Evolutionary conservation across 768 basidiomycete species (phyloP), one percentile per base, ranked within the genome.

Genomic region (Mycena belliarum): DNA sequence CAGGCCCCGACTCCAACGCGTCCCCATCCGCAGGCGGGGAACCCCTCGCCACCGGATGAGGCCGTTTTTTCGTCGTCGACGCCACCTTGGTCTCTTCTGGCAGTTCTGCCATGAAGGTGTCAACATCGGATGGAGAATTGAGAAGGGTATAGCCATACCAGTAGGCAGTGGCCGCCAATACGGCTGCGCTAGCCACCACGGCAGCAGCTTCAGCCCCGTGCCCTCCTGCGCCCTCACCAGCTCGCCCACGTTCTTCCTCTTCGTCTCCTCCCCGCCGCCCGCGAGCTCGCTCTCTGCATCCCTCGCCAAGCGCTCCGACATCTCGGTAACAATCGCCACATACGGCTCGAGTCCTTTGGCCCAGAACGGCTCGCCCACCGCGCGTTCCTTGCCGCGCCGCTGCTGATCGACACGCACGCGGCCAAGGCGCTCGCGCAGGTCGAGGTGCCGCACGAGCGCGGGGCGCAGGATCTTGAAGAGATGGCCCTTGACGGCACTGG

Each of bases 401-500:
- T 64, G 66, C 3, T 64, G 61, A 28, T 68, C 60, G 4, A 70
- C 66, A 54, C 66, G 70, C 29, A 84, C 72, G 45, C 72, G 76
- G 7, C 91, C 91, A 20, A 98, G 73, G 66, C 75, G 75, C 55
- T 91, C 86, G 40, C 96, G 77, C 57, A 97, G 70, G 67, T 95
- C 93, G 2, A 72, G 77, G 63, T 92, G 85, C 48, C 76, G 69
- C 21, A 66, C 73, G 29, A 98, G 75, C 0, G 86, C 89, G 0
- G 93, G 93, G 0, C 88, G 86, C 74, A 97, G 82, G 32, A 99
- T 71, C 72, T 97, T 93, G 82, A 97, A 99, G 32, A 99, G 69
- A 68, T 99, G 96, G 0, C 92, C 88, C 67, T 96, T 96, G 63
- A 98, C 82, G 0, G 90, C 92, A 63, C 89, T 87, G 16, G 80